Percentiles rank a stretch among this genome's conserved stretches.
phyloP scores from a whole-genome alignment of 78 protist genomes.

The Dictyostelium firmibasis region DNA sequence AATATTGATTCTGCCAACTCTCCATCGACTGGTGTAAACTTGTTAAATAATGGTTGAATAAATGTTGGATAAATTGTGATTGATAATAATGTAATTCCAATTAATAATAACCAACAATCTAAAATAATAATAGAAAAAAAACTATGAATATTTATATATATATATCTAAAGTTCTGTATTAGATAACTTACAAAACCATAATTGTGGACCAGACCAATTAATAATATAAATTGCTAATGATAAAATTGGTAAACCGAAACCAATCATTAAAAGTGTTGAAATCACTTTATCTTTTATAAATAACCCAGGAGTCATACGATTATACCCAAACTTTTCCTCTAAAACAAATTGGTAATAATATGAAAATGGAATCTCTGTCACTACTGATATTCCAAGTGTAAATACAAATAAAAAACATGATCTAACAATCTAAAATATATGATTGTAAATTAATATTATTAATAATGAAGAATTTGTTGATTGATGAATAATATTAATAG shows the following conservation, averaged over 20 bases:
- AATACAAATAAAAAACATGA: conserved; percentile 14
- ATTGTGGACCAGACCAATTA: conserved; percentile 54
- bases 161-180: not conserved
- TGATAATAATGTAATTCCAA: conserved; percentile 32
- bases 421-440: conserved; percentile 32
- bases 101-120: conserved; percentile 64
- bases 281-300: conserved; percentile 63
- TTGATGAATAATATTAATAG: not conserved
- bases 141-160: too few species aligned
- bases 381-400: not conserved
- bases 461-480: not conserved
- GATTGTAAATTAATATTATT: not conserved
- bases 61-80: conserved; percentile 80
- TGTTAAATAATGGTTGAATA: conserved; percentile 93
- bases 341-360: conserved; percentile 83
- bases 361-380: conserved; percentile 75
- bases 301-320: conserved; percentile 67
- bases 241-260: conserved; percentile 28
- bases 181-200: conserved; percentile 58
- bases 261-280: not conserved
- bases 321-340: conserved; percentile 90
- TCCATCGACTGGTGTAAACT: conserved; percentile 78
- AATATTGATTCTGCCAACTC: conserved; percentile 49
- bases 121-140: not conserved
- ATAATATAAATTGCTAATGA: conserved; percentile 19